Percentiles rank a stretch among this genome's conserved stretches.
Conservation (phyloP, 2,329 filamentous ascomycete species). For the Fusarium sororula region DNA sequence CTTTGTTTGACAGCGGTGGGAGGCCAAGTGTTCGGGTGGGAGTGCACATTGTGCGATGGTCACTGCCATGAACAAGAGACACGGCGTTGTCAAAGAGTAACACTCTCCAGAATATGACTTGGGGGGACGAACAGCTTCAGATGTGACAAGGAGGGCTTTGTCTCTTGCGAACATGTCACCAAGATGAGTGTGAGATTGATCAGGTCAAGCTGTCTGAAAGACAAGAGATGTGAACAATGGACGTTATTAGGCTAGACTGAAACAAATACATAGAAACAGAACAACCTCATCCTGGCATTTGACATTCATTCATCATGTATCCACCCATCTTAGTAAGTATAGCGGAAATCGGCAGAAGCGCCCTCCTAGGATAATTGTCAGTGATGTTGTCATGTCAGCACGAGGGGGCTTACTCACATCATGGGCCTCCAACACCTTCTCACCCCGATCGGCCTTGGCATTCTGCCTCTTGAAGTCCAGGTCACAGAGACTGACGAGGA, state of each 20-base stretch:
- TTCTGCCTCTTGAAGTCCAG: constrained; percentile 57
- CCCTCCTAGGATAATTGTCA: constrained; percentile 36
- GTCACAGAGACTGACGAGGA: constrained; percentile 55
- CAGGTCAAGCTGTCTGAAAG: background rate
- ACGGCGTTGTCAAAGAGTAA: constrained; percentile 27
- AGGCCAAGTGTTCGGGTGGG: constrained; percentile 11
- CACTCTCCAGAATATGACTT: constrained; percentile 15
- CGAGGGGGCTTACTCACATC: constrained; percentile 53
- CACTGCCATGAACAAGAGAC: constrained; percentile 31
- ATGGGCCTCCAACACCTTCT: constrained; percentile 60
- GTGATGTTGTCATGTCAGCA: constrained; percentile 9
- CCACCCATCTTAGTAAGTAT: constrained; percentile 43
- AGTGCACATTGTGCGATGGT: constrained; percentile 32
- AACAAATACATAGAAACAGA: constrained; percentile 11
- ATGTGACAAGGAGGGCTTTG: constrained; percentile 9
- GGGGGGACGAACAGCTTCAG: constrained; percentile 18
- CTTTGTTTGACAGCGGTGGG: constrained; percentile 8
- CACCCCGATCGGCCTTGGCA: constrained; percentile 60
- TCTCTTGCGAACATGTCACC: constrained; percentile 20
- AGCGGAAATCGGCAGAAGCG: constrained; percentile 46
- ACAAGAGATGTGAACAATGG: constrained; percentile 4
- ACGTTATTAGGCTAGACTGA: constrained; percentile 6
- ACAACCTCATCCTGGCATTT: background rate
- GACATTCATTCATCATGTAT: background rate
- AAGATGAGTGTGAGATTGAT: constrained; percentile 4